Conservation (phyloP, 2,329 filamentous ascomycete species). For the Fusarium aywerte region DNA sequence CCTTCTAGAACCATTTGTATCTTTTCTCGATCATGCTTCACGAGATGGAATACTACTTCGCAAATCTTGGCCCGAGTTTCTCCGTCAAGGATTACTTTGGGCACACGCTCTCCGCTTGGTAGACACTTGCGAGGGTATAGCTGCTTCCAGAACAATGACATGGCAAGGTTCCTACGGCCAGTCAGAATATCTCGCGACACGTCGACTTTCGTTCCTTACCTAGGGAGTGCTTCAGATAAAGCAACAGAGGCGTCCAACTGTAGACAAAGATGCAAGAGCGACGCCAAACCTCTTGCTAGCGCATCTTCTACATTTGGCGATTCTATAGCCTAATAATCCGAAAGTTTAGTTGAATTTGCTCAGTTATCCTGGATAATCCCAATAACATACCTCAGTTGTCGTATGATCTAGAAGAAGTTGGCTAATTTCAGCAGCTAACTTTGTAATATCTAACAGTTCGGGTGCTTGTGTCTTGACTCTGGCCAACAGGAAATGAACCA, state of each 20-base stretch:
- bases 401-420: constrained; percentile 54
- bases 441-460: constrained; percentile 48
- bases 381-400: constrained; percentile 53
- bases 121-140: constrained; percentile 69
- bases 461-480: constrained; percentile 45
- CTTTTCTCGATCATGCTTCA: constrained; percentile 61
- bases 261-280: constrained; percentile 48
- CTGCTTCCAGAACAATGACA: constrained; percentile 69
- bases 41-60: constrained; percentile 67
- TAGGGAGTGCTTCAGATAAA: constrained; percentile 41
- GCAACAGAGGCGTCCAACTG: constrained; percentile 45
- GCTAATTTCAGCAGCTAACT: constrained; percentile 47
- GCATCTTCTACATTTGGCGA: constrained; percentile 45
- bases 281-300: constrained; percentile 47
- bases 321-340: constrained; percentile 42
- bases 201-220: constrained; percentile 34
- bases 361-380: neutral
- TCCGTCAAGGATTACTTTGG: constrained; percentile 60
- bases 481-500: constrained; percentile 56
- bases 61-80: constrained; percentile 69
- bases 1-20: constrained; percentile 62
- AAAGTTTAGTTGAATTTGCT: constrained; percentile 5
- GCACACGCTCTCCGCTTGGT: constrained; percentile 48
- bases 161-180: constrained; percentile 43
- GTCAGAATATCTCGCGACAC: constrained; percentile 6